Percentiles rank a stretch among this genome's conserved stretches.
Evolutionary conservation across 352 stramenopile genomes (phyloP).

Genomic region (Aphanomyces invadans): DNA sequence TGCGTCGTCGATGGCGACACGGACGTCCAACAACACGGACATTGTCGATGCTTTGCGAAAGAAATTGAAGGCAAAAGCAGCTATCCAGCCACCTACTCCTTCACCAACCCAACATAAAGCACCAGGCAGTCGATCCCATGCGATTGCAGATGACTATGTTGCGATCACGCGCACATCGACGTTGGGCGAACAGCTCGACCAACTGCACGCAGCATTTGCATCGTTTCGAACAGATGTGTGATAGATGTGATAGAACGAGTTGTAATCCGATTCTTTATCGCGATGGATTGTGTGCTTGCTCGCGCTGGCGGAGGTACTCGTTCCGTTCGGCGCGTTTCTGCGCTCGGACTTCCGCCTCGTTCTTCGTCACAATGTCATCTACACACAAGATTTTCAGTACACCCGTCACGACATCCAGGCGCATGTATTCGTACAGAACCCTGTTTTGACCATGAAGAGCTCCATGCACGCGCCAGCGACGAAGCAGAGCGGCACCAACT

Average conservation of each 20-base stretch:
- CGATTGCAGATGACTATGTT: slow-evolving; percentile 10
- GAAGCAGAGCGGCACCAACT: slow-evolving; percentile 81
- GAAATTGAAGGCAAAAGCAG: neutral
- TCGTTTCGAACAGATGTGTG: slow-evolving; percentile 21
- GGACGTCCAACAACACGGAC: neutral
- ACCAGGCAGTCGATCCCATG: neutral
- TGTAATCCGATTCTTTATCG: slow-evolving; percentile 11
- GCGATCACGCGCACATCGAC: neutral
- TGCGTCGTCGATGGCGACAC: neutral
- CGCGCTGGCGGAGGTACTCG: slow-evolving; percentile 20
- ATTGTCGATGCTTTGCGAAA: neutral
- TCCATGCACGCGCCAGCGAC: slow-evolving; percentile 75
- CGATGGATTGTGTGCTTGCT: neutral
- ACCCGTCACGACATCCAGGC: too few species aligned
- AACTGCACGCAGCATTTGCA: slow-evolving; percentile 20
- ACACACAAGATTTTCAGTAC: slow-evolving; percentile 21
- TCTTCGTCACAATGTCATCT: slow-evolving; percentile 79
- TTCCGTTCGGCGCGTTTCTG: slow-evolving; percentile 16
- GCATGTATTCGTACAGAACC: slow-evolving; percentile 67
- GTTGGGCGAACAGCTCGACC: slow-evolving; percentile 14
- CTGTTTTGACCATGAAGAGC: slow-evolving; percentile 85
- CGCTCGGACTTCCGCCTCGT: slow-evolving; percentile 44
- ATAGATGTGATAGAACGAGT: slow-evolving; percentile 7
- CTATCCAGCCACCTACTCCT: neutral
- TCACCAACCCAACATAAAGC: neutral